Conservation (phyloP, 208 protist species). For the Acanthamoeba castellanii region DNA sequence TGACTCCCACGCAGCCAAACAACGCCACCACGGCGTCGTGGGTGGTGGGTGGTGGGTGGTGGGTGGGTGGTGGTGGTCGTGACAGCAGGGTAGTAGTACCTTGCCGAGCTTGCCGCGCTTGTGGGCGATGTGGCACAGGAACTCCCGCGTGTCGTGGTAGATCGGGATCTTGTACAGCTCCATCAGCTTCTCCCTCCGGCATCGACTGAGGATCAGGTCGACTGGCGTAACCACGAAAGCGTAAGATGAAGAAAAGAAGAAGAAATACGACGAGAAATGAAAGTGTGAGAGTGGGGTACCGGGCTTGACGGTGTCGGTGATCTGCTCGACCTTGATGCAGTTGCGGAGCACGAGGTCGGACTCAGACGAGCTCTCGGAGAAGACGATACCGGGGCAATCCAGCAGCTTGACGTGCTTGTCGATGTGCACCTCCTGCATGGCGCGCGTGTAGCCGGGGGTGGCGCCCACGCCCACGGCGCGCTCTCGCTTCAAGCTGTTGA, state of each 20-base stretch:
- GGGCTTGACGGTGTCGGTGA: constrained; percentile 93
- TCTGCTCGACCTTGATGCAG: constrained; percentile 94
- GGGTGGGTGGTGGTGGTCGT: too few relatives aligned
- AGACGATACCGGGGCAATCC: constrained; percentile 98
- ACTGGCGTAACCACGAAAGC: constrained; percentile 85
- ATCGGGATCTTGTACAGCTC: constrained; percentile 86
- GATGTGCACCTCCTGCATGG: constrained; percentile 93
- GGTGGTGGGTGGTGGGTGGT: too few relatives aligned
- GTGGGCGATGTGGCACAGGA: constrained; percentile 81
- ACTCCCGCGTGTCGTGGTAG: constrained; percentile 78
- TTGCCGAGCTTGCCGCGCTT: constrained; percentile 83
- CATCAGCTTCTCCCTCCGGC: constrained; percentile 80
- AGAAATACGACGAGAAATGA: too few relatives aligned
- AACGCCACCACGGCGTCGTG: too few relatives aligned
- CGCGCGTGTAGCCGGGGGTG: constrained; percentile 95
- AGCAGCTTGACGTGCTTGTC: constrained; percentile 97
- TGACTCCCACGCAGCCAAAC: too few relatives aligned
- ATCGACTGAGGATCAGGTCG: constrained; percentile 93
- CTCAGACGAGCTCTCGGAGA: constrained; percentile 86
- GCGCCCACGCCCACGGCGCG: constrained; percentile 84
- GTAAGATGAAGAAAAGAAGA: background rate
- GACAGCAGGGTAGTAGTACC: background rate
- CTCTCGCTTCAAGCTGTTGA: constrained; percentile 97
- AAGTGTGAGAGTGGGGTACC: background rate
- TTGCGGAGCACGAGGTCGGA: constrained; percentile 96